A percentile compares a stretch with the other conserved stretches of the same genome.
Conservation (phyloP, 768 basidiomycete species). For the Auricularia auricula-judae region DNA sequence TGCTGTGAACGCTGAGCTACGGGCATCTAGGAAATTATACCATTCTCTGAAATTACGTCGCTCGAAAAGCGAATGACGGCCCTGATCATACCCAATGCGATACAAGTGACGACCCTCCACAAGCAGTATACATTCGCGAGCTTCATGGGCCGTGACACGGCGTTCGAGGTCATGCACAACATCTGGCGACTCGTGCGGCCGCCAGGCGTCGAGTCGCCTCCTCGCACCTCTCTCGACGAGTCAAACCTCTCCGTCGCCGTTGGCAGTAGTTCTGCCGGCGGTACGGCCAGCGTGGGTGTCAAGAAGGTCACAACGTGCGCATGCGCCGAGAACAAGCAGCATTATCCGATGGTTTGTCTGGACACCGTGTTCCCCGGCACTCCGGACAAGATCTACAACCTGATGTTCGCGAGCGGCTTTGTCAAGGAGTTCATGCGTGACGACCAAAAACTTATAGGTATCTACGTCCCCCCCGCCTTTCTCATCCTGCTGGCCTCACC, state of each 20-base stretch:
- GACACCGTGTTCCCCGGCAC: slow-evolving; percentile 77
- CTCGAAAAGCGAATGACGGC: slow-evolving; percentile 98
- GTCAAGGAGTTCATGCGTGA: slow-evolving; percentile 86
- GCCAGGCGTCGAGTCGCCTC: slow-evolving; percentile 22
- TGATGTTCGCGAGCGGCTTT: slow-evolving; percentile 94
- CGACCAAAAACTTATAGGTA: slow-evolving; percentile 85
- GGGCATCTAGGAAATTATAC: slow-evolving; percentile 58
- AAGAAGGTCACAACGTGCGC: slow-evolving; percentile 60
- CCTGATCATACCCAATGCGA: slow-evolving; percentile 94
- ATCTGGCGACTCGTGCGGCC: slow-evolving; percentile 91
- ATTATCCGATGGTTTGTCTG: slow-evolving; percentile 64
- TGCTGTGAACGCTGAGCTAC: slow-evolving; percentile 6
- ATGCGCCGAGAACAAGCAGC: slow-evolving; percentile 59
- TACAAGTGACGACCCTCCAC: slow-evolving; percentile 74
- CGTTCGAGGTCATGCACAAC: slow-evolving; percentile 90
- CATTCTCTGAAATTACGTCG: slow-evolving; percentile 74
- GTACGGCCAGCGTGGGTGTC: slow-evolving; percentile 8
- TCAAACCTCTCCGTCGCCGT: slow-evolving; percentile 2
- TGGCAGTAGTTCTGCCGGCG: slow-evolving; percentile 7
- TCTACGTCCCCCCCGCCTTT: background rate
- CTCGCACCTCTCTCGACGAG: slow-evolving; percentile 5
- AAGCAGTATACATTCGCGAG: slow-evolving; percentile 91
- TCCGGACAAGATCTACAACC: slow-evolving; percentile 89
- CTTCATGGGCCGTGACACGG: slow-evolving; percentile 91
- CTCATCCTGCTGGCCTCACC: background rate